Evolutionary conservation across 768 basidiomycete species (phyloP), one percentile per base, ranked within the genome.

Genomic region (Trametes elegans): DNA sequence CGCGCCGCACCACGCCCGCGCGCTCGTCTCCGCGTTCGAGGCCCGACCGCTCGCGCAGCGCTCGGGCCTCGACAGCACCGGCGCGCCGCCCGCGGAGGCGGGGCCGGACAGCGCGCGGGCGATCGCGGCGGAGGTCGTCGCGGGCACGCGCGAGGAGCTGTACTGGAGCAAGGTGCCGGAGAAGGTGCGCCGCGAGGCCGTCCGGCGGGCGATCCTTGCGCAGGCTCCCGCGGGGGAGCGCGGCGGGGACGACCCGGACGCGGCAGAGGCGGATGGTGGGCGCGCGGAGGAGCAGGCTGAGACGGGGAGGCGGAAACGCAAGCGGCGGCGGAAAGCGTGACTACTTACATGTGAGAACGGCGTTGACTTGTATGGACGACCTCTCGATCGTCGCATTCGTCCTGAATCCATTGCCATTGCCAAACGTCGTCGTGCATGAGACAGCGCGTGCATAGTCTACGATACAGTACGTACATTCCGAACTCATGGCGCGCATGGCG

Each of bases 111-210:
- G 47, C 23, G 45, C 61, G 3, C 69, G 63, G 49, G 39, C 69
- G 0, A 74, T 90, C 13, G 21, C 48, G 16, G 62, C 80, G 38
- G 89, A 90, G 63, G 39, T 83, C 14, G 81, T 92, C 0, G 64
- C 68, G 3, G 90, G 87, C 3, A 81, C 71, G 66, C 74, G 77
- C 53, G 90, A 90, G 61, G 80, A 78, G 53, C 49, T 92, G 32
- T 92, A 92, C 62, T 92, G 90, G 90, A 79, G 83, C 50, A 85
- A 85, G 56, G 83, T 92, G 0, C 90, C 90, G 0, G 82, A 85
- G 63, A 90, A 87, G 64, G 76, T 90, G 23, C 74, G 83, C 14
- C 67, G 71, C 43, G 77, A 81, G 60, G 88, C 90, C 0, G 79
- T 88, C 35, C 74, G 75, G 38, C 80, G 74, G 64, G 77, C 76